Evolutionary conservation across 78 protist genomes (phyloP).

Genomic region (Pigoraptor vietnamica): DNA sequence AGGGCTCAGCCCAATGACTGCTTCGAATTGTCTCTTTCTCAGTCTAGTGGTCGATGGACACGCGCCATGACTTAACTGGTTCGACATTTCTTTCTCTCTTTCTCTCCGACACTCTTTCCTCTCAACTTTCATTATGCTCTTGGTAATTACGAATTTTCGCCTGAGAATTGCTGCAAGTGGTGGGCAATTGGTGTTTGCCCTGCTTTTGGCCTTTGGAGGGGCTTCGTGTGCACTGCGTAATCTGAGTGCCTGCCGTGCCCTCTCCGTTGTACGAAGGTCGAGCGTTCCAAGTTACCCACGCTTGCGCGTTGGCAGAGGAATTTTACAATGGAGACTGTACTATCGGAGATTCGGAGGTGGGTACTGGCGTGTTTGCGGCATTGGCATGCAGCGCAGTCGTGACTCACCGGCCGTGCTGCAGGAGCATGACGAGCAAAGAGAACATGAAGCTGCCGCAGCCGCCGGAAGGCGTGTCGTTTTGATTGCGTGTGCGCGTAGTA

Average conservation of each 20-base stretch:
- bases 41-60: no score
- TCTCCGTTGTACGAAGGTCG: neutral
- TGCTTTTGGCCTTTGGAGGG: neutral
- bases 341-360: neutral
- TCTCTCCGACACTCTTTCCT: no score
- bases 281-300: neutral
- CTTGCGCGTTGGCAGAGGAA: neutral
- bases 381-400: neutral
- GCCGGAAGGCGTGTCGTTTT: conserved; percentile 15
- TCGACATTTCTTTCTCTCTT: no score
- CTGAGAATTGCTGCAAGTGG: no score
- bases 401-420: neutral
- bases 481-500: neutral
- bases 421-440: conserved; percentile 6
- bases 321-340: conserved; percentile 4
- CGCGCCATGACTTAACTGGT: no score
- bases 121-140: no score
- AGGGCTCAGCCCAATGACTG: neutral
- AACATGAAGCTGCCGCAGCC: conserved; percentile 22
- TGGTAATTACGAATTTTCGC: no score
- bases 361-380: no score
- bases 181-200: neutral
- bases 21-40: neutral
- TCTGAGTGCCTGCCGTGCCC: neutral
- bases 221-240: neutral